phyloP scores from a whole-genome alignment of 345 rosid genomes.

The Pugionium cornutum region DNA sequence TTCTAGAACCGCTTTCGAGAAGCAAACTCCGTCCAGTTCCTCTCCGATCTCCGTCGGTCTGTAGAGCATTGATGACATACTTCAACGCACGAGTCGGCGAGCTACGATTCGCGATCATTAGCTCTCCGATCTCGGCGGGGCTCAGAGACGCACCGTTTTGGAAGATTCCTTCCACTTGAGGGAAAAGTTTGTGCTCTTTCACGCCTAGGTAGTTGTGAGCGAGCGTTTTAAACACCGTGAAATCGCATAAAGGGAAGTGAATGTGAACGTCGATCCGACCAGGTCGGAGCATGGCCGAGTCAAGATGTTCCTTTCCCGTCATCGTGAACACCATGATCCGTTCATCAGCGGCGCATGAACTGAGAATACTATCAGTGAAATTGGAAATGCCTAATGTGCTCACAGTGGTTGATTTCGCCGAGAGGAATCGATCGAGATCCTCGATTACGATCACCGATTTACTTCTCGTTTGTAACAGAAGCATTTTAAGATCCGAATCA shows the following conservation, averaged over 20 bases:
- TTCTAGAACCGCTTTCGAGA: constrained; percentile 42
- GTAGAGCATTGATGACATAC: constrained; percentile 75
- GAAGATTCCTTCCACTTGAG: constrained; percentile 85
- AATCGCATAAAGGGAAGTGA: constrained; percentile 81
- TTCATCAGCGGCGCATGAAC: constrained; percentile 63
- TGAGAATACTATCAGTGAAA: constrained; percentile 71
- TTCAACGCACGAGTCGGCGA: constrained; percentile 97
- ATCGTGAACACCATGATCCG: constrained; percentile 75
- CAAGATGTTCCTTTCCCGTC: constrained; percentile 58
- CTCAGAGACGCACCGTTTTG: constrained; percentile 75
- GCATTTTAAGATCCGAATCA: constrained; percentile 61
- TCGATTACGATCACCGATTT: constrained; percentile 65
- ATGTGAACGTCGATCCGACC: constrained; percentile 90
- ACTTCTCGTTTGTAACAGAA: constrained; percentile 53
- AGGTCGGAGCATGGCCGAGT: constrained; percentile 68
- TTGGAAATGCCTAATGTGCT: constrained; percentile 58
- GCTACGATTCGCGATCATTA: constrained; percentile 84
- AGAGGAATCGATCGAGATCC: constrained; percentile 64
- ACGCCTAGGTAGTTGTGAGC: constrained; percentile 75
- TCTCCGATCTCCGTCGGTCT: constrained; percentile 69
- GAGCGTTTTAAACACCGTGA: constrained; percentile 70
- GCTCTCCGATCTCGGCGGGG: constrained; percentile 87
- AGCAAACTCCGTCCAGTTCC: constrained; percentile 46
- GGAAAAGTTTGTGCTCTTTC: constrained; percentile 88
- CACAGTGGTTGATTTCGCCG: constrained; percentile 54